These are phyloP conservation scores for Begonia fuchsioides DNA, from an alignment of 306 rosid species.

Conservation along the genomic window DNA sequence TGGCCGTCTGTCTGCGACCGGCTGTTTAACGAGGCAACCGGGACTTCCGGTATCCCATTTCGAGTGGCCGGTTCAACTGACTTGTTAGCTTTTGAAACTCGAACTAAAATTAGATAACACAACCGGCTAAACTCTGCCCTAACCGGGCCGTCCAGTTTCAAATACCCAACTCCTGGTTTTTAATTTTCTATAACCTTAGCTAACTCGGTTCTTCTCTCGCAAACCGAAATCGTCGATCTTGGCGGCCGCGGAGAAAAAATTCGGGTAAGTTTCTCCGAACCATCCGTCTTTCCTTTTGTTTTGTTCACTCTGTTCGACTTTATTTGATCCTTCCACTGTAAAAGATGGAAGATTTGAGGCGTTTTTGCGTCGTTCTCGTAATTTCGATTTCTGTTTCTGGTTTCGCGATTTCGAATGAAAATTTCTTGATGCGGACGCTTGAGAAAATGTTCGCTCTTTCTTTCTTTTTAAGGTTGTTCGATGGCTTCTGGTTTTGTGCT, in stretches of 20 bases:
- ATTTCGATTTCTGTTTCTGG: not conserved
- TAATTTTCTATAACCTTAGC: constrained; percentile 15
- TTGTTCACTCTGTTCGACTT: not conserved
- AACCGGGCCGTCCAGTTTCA: constrained; percentile 54
- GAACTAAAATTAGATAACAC: not conserved
- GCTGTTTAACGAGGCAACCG: constrained; percentile 24
- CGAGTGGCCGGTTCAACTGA: constrained; percentile 26
- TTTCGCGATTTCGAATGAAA: constrained; percentile 5
- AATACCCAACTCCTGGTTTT: constrained; percentile 14
- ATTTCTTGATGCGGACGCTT: constrained; percentile 5
- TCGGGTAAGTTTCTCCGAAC: constrained; percentile 34
- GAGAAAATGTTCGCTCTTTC: not conserved
- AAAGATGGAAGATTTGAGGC: not conserved
- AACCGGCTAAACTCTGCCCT: constrained; percentile 18
- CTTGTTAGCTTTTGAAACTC: not conserved
- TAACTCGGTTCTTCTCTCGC: constrained; percentile 42
- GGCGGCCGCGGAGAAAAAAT: constrained; percentile 6
- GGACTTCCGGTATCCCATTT: constrained; percentile 22
- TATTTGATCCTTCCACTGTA: too few species aligned
- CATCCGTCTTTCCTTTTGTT: not conserved
- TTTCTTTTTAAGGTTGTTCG: constrained; percentile 4
- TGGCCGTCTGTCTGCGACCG: not conserved
- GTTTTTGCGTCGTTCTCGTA: constrained; percentile 1
- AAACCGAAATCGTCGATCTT: constrained; percentile 8
- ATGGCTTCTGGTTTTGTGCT: constrained; percentile 58